Evolutionary conservation across 257 asterid genomes (phyloP).

Genomic region (Henckelia pumila): DNA sequence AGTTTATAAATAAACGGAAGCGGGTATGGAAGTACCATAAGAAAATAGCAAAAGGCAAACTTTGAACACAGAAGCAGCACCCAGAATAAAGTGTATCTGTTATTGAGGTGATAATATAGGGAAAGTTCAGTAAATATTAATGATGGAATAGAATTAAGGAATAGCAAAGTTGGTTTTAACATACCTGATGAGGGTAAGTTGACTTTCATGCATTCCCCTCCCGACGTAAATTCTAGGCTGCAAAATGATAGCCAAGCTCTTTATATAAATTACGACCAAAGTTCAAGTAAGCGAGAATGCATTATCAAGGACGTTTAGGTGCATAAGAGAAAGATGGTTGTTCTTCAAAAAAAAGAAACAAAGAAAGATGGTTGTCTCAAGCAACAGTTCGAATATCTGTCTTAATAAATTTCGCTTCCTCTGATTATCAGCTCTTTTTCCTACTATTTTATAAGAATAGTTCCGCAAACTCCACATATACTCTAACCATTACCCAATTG

Average conservation of each 20-base stretch:
- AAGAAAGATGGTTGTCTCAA: slow-evolving; percentile 3
- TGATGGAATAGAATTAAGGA: slow-evolving; percentile 17
- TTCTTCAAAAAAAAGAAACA: neutral
- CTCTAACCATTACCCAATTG: neutral
- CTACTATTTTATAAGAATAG: neutral
- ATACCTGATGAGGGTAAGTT: slow-evolving; percentile 83
- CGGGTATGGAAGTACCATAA: slow-evolving; percentile 60
- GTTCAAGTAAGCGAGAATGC: slow-evolving; percentile 25
- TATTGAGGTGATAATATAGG: slow-evolving; percentile 23
- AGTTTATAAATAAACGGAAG: slow-evolving; percentile 15
- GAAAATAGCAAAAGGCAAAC: slow-evolving; percentile 70
- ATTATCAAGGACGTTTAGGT: neutral
- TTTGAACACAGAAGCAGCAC: slow-evolving; percentile 74
- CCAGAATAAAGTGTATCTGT: slow-evolving; percentile 95
- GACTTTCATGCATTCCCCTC: slow-evolving; percentile 99
- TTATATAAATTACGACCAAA: slow-evolving; percentile 24
- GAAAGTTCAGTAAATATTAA: slow-evolving; percentile 25
- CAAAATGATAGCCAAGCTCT: slow-evolving; percentile 30
- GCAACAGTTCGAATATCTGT: neutral
- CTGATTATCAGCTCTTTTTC: slow-evolving; percentile 15
- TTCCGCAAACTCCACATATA: slow-evolving; percentile 5
- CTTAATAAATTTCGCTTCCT: slow-evolving; percentile 9
- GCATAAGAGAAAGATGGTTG: neutral
- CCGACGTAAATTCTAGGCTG: slow-evolving; percentile 97
- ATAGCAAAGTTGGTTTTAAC: slow-evolving; percentile 28